Conservation (phyloP, 2,329 filamentous ascomycete genomes). For the Exophiala sideris region DNA sequence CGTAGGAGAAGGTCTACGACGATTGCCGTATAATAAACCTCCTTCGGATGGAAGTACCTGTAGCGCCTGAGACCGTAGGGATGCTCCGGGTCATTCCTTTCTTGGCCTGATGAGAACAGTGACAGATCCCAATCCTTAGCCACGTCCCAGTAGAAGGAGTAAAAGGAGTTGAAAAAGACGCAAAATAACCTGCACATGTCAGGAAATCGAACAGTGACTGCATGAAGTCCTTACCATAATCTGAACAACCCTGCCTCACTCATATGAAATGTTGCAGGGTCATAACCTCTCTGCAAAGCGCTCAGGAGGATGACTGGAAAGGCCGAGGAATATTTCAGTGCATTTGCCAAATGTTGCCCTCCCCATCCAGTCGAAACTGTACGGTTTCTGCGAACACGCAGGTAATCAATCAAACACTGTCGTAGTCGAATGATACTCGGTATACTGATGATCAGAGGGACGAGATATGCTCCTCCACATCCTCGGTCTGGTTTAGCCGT, state of each 20-base stretch:
- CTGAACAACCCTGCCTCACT: constrained; percentile 55
- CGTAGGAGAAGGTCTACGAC: constrained; percentile 74
- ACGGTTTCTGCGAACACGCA: constrained; percentile 61
- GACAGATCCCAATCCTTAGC: constrained; percentile 95
- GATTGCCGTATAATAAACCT: constrained; percentile 80
- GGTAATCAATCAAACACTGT: constrained; percentile 87
- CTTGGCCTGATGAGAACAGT: constrained; percentile 62
- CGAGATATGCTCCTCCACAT: constrained; percentile 74
- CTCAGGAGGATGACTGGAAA: constrained; percentile 86
- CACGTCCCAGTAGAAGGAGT: constrained; percentile 99
- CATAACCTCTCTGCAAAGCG: constrained; percentile 65
- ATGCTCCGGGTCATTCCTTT: constrained; percentile 61
- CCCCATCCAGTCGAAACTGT: constrained; percentile 61
- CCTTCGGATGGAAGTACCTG: constrained; percentile 67
- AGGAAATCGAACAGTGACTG: constrained; percentile 2
- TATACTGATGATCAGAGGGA: constrained; percentile 78
- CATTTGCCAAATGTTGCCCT: constrained; percentile 87
- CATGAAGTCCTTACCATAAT: constrained; percentile 46
- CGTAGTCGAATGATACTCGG: constrained; percentile 83
- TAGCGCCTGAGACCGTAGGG: constrained; percentile 74
- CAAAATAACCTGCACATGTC: constrained; percentile 60
- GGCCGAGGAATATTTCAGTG: constrained; percentile 87
- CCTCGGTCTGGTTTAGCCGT: constrained; percentile 76
- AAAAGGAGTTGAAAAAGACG: constrained; percentile 78
- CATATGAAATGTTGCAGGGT: constrained; percentile 50